These are phyloP conservation scores for Gaeumannomyces sp. DNA, from an alignment of 2,329 filamentous ascomycete genomes.

Conservation along the genomic window DNA sequence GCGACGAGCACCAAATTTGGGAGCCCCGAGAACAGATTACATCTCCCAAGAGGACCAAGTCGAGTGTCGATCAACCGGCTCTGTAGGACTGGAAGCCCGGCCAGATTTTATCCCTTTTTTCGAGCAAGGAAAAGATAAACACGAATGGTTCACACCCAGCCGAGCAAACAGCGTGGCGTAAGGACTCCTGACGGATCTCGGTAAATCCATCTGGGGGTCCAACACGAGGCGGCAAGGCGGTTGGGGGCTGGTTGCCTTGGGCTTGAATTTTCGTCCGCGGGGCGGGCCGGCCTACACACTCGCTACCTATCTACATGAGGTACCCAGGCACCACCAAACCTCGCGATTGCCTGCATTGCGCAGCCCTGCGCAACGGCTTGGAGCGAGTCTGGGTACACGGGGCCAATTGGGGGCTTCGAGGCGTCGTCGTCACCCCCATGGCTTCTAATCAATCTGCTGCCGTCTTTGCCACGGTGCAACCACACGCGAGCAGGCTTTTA, in stretches of 20 bases:
- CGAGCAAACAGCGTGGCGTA: neutral
- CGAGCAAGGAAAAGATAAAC: neutral
- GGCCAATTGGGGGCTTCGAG: neutral
- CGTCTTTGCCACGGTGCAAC: neutral
- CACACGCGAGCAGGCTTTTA: neutral
- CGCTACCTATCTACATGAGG: too few relatives aligned
- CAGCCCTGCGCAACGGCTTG: too few relatives aligned
- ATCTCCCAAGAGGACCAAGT: too few relatives aligned
- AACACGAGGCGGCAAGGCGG: neutral
- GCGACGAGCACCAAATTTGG: too few relatives aligned
- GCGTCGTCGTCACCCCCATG: neutral
- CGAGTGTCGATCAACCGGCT: neutral
- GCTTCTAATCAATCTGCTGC: neutral
- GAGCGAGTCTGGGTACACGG: neutral
- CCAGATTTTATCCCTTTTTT: neutral
- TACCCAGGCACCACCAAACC: too few relatives aligned
- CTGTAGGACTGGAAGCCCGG: neutral
- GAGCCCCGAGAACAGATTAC: too few relatives aligned
- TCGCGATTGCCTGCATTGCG: too few relatives aligned
- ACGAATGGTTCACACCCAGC: neutral
- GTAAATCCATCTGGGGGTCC: neutral
- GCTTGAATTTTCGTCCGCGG: neutral
- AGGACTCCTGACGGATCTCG: neutral
- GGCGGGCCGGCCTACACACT: neutral
- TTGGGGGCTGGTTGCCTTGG: neutral